A percentile compares a stretch with the other conserved stretches of the same genome.
Conservation (phyloP, 257 asterid species). For the Jacaranda copaia region DNA sequence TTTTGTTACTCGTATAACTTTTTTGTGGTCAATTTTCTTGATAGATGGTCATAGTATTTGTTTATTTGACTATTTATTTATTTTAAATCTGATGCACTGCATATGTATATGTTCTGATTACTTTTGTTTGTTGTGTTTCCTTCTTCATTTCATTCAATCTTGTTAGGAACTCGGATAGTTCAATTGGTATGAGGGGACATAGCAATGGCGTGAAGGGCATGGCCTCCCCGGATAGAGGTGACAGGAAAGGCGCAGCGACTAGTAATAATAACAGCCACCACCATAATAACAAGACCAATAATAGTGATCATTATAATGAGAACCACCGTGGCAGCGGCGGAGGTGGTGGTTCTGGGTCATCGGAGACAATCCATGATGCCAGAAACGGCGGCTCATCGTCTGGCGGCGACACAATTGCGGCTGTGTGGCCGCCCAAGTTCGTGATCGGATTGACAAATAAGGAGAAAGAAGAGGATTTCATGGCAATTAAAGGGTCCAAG, state of each 20-base stretch:
- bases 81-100: constrained; percentile 7
- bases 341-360: constrained; percentile 79
- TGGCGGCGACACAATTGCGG: constrained; percentile 60
- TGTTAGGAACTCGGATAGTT: constrained; percentile 45
- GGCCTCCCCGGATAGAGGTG: constrained; percentile 53
- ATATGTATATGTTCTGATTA: constrained; percentile 21
- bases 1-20: constrained; percentile 5
- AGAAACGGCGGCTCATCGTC: constrained; percentile 66
- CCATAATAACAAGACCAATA: constrained; percentile 35
- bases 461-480: constrained; percentile 95
- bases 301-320: constrained; percentile 32
- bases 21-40: constrained; percentile 19
- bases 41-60: constrained; percentile 6
- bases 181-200: constrained; percentile 57
- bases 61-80: constrained; percentile 2
- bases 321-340: constrained; percentile 38
- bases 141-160: constrained; percentile 4
- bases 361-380: constrained; percentile 64
- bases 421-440: constrained; percentile 89
- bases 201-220: constrained; percentile 54
- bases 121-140: not conserved
- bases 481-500: constrained; percentile 90
- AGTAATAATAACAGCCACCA: constrained; percentile 36
- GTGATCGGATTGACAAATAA: constrained; percentile 85
- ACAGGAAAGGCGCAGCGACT: constrained; percentile 41